phyloP scores from a whole-genome alignment of 2,329 filamentous ascomycete species.

The Cryphonectria radicalis region DNA sequence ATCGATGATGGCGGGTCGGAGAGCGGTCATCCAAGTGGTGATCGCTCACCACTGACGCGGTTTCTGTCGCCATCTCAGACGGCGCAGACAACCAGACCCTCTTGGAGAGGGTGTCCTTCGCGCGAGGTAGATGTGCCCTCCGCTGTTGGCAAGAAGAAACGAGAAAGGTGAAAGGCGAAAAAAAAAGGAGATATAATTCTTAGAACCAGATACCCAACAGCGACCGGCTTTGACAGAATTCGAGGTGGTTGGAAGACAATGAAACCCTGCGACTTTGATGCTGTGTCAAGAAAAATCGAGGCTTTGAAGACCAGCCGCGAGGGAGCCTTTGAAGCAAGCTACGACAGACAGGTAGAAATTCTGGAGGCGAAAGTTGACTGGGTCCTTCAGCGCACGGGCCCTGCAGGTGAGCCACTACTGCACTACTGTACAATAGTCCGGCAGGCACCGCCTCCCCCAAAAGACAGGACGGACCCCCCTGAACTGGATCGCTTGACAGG shows the following conservation, averaged over 20 bases:
- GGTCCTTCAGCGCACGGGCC: neutral
- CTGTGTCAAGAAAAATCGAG: neutral
- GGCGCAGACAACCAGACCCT: constrained; percentile 8
- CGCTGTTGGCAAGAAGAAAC: neutral
- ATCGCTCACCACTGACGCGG: constrained; percentile 28
- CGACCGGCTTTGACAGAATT: neutral
- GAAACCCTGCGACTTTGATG: neutral
- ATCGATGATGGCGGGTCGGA: constrained; percentile 35
- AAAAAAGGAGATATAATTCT: no score
- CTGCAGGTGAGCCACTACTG: neutral
- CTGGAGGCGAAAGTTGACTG: constrained; percentile 10
- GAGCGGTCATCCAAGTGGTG: constrained; percentile 34
- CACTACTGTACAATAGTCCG: neutral
- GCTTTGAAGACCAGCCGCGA: neutral
- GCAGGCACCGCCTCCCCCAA: constrained; percentile 3
- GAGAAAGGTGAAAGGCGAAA: neutral
- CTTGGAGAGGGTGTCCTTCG: neutral
- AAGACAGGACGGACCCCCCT: constrained; percentile 3
- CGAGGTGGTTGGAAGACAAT: neutral
- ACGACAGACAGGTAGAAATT: constrained; percentile 2
- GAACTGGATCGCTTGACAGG: constrained; percentile 17
- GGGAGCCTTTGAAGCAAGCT: neutral
- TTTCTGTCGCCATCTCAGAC: constrained; percentile 27
- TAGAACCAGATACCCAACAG: neutral
- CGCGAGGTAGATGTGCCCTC: neutral